Evolutionary conservation across 2,329 filamentous ascomycete species (phyloP).

Genomic region (Sphaerulina musiva): DNA sequence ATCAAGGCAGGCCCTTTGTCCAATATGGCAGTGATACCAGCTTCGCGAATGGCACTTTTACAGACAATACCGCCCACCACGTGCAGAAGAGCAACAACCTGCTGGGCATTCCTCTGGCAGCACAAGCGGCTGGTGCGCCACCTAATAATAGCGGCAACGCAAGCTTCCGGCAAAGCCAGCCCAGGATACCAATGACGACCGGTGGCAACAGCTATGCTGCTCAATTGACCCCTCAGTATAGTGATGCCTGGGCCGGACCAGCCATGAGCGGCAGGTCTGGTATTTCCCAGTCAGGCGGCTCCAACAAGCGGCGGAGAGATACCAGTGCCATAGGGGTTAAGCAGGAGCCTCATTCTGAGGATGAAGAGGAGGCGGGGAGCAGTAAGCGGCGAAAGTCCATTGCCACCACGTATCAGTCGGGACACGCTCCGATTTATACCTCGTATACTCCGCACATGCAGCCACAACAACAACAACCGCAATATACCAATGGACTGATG

Average conservation of each 20-base stretch:
- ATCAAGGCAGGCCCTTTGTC: conserved; percentile 4
- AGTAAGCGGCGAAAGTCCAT: conserved; percentile 5
- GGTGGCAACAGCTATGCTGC: background rate
- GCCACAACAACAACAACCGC: conserved; percentile 1
- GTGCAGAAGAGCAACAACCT: conserved; percentile 9
- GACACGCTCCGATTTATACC: conserved; percentile 1
- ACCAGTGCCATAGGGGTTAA: conserved; percentile 4
- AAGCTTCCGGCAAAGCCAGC: background rate
- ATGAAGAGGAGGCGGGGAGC: conserved; percentile 2
- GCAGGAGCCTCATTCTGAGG: conserved; percentile 5
- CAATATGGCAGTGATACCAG: conserved; percentile 11
- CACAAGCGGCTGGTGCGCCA: conserved; percentile 6
- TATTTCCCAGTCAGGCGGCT: background rate
- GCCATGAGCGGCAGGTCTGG: background rate
- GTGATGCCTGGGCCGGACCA: conserved; percentile 1
- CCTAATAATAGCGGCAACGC: background rate
- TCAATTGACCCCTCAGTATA: conserved; percentile 1
- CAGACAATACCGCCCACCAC: conserved; percentile 6
- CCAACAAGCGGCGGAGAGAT: conserved; percentile 3
- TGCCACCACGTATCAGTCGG: conserved; percentile 1
- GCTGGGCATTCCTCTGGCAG: conserved; percentile 6
- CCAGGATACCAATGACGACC: background rate
- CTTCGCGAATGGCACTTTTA: conserved; percentile 8
- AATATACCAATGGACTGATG: conserved; percentile 2
- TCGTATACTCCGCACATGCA: conserved; percentile 1